Base-by-base conservation (phyloP, 179 eudicot genomes). In the Sideroxylon spinosum region DNA sequence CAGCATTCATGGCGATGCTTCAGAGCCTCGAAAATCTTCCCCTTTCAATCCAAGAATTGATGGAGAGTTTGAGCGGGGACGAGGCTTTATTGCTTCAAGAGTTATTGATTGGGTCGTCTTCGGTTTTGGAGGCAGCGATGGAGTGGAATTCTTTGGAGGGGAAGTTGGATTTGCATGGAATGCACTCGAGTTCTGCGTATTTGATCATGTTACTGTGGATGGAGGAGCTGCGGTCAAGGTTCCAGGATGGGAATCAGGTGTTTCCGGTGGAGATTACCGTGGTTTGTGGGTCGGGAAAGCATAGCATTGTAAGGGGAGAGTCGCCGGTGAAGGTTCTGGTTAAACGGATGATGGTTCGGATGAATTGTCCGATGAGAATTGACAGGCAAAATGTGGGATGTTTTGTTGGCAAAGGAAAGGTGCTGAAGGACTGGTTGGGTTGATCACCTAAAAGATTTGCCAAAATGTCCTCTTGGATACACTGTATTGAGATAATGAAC, bases 101-200 rank as follows among this genome's bases (percentile, higher is more conserved):
- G 66, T 74, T 92, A 86, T 66, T 80, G 20, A 79, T 37, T 37
- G 44, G 44, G 44, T 37, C 72, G 8, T 86, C 92, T 11, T 76
- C 83, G 0, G 81, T 87, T 66, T 46, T 91, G 52, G 85, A 86
- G 53, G 83, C 83, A 75, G 66, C 81, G 6, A 83, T 94, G 72
- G 88, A 84, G 23, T 91, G 94, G 93, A 78, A 76, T 68, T 74
- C 80, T 46, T 20, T 75, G 29, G 92, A 87, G 76, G 78, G 84
- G 74, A 89, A 91, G 86, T 81, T 94, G 76, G 97, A 94, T 90
- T 84, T 94, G 84, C 98, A 92, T 65, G 98, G 96, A 63, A 91
- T 91, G 97, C 96, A 91, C 79, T 71, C 84, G 66, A 73, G 81
- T 67, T 71, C 91, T 69, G 87, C 94, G 9, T 94, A 91, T 85